phyloP scores from a whole-genome alignment of 805 yeast species.

The Nadsonia fulvescens region DNA sequence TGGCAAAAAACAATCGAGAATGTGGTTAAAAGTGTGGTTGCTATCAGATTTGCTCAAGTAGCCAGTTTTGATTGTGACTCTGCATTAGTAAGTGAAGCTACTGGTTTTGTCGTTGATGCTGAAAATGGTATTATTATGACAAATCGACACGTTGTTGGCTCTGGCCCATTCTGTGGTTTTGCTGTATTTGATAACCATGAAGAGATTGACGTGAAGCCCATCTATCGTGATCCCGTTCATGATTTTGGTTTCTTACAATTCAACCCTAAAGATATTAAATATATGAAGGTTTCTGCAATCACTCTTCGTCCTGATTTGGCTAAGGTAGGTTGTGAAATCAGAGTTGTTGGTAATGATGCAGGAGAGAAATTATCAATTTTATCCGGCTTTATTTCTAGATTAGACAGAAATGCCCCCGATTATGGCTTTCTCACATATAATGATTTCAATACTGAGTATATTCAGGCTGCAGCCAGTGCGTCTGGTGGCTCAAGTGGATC shows the following conservation, averaged over 20 bases:
- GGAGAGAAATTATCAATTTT: constrained; percentile 84
- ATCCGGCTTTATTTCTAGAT: constrained; percentile 65
- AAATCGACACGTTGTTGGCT: constrained; percentile 87
- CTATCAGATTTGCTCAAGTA: constrained; percentile 79
- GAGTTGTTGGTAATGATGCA: constrained; percentile 93
- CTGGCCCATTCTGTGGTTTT: constrained; percentile 85
- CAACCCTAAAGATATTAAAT: constrained; percentile 51
- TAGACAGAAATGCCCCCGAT: constrained; percentile 89
- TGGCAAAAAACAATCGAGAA: constrained; percentile 74
- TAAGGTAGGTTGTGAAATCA: constrained; percentile 77
- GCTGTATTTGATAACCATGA: constrained; percentile 91
- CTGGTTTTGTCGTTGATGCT: constrained; percentile 86
- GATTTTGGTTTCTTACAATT: constrained; percentile 82
- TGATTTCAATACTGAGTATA: constrained; percentile 86
- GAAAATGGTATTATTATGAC: constrained; percentile 69
- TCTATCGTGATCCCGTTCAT: constrained; percentile 87
- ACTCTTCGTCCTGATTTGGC: constrained; percentile 67
- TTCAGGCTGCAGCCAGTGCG: constrained; percentile 91
- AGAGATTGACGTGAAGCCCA: constrained; percentile 70
- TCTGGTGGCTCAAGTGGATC: constrained; percentile 94
- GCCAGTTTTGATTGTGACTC: constrained; percentile 73
- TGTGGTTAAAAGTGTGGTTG: constrained; percentile 74
- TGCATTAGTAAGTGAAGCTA: constrained; percentile 66
- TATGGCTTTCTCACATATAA: constrained; percentile 77
- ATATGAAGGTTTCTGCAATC: constrained; percentile 52